Evolutionary conservation across 2,329 filamentous ascomycete genomes (phyloP).

Genomic region (Fusarium humuli): DNA sequence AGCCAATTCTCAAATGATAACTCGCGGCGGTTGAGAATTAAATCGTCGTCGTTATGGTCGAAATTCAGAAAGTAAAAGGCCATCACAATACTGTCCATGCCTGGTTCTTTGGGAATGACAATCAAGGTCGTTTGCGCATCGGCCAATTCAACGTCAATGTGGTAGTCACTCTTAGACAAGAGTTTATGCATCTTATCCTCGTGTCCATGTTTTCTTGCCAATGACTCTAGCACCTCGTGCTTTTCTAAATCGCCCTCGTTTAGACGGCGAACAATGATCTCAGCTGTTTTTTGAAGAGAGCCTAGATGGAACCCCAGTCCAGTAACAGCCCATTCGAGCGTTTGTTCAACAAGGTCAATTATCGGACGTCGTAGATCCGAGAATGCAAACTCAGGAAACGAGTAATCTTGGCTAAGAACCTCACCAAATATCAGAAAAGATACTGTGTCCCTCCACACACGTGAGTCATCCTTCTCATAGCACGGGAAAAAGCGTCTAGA

Average conservation of each 20-base stretch:
- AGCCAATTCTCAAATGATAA: too few relatives aligned
- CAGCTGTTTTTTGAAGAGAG: neutral
- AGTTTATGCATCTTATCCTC: neutral
- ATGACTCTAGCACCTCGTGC: neutral
- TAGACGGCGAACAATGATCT: neutral
- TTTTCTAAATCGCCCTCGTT: neutral
- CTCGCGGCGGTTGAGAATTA: too few relatives aligned
- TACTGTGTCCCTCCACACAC: neutral
- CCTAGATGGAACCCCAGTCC: neutral
- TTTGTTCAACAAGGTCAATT: neutral
- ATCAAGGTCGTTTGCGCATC: neutral
- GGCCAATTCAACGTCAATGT: neutral
- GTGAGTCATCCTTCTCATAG: neutral
- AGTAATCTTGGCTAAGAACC: neutral
- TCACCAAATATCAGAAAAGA: neutral
- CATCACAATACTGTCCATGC: neutral
- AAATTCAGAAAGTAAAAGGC: neutral
- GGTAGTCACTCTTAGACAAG: neutral
- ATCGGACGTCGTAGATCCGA: neutral
- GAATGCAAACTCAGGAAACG: neutral
- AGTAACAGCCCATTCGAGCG: neutral
- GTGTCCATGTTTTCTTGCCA: neutral
- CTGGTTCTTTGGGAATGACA: neutral
- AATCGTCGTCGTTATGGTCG: too few relatives aligned
- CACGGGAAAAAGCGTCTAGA: neutral